These are phyloP conservation scores for Leccinum incarnatum DNA, from an alignment of 768 basidiomycete genomes.

Conservation along the genomic window DNA sequence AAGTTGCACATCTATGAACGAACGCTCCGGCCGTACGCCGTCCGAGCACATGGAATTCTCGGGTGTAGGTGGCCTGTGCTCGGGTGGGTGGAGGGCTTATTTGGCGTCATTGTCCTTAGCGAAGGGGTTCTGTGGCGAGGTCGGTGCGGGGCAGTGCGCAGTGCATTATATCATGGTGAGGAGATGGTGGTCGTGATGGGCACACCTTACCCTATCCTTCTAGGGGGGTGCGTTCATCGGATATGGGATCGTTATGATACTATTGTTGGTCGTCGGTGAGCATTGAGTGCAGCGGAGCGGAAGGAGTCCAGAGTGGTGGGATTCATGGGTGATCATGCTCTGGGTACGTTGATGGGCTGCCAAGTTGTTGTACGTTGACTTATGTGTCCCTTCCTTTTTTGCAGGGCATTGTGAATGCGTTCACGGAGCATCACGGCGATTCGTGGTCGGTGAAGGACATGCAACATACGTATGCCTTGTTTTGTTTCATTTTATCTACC, in stretches of 20 bases:
- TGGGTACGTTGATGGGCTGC: constrained; percentile 41
- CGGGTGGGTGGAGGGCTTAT: constrained; percentile 87
- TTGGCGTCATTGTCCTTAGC: constrained; percentile 67
- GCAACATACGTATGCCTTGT: constrained; percentile 77
- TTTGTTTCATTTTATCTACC: not conserved
- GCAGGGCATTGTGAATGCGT: constrained; percentile 70
- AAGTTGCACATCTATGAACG: constrained; percentile 88
- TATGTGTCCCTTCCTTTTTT: not conserved
- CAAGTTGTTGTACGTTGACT: not conserved
- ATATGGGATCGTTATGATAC: constrained; percentile 78
- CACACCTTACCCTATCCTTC: not conserved
- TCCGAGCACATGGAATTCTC: constrained; percentile 36
- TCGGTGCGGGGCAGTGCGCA: constrained; percentile 75
- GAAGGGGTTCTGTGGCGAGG: constrained; percentile 73
- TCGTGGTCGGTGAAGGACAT: constrained; percentile 64
- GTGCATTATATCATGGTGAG: constrained; percentile 80
- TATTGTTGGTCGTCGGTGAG: constrained; percentile 75
- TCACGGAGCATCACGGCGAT: constrained; percentile 84
- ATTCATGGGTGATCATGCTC: constrained; percentile 63
- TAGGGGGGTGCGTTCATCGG: constrained; percentile 83
- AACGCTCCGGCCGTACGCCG: constrained; percentile 42
- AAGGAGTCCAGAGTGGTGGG: constrained; percentile 82
- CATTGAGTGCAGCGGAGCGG: constrained; percentile 70
- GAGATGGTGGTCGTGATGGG: not conserved
- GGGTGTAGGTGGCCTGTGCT: constrained; percentile 82